Evolutionary conservation across 2,329 filamentous ascomycete genomes (phyloP).

Genomic region (Metarhizium rileyi): DNA sequence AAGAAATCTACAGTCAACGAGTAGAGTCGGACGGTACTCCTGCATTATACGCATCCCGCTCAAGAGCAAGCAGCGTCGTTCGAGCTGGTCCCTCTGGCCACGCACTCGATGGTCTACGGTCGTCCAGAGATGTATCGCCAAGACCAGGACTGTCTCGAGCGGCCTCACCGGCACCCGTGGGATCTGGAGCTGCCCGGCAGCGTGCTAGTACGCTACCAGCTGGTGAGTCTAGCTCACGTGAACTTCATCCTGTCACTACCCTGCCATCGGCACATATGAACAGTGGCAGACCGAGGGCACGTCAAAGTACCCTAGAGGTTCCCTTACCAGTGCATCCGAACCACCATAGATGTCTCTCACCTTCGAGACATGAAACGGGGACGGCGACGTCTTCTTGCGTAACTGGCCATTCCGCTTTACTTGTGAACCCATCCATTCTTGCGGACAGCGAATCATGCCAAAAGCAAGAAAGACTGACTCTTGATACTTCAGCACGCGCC

Average conservation of each 20-base stretch:
- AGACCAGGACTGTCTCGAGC: background rate
- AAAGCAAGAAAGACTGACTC: background rate
- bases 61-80: conserved; percentile 29
- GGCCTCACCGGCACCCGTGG: conserved; percentile 1
- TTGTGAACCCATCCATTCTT: background rate
- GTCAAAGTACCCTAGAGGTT: conserved; percentile 11
- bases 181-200: background rate
- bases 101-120: conserved; percentile 1
- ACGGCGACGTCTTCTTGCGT: background rate
- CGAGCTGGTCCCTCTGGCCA: conserved; percentile 1
- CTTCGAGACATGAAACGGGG: background rate
- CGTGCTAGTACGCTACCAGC: conserved; percentile 8
- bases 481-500: background rate
- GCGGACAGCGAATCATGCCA: background rate
- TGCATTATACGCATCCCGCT: conserved; percentile 14
- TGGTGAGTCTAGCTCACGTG: background rate
- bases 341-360: background rate
- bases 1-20: conserved; percentile 27
- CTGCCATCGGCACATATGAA: background rate
- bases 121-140: conserved; percentile 5
- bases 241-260: background rate
- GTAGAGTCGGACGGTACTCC: conserved; percentile 23
- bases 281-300: conserved; percentile 5
- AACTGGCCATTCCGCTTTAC: background rate
- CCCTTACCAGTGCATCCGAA: conserved; percentile 1